These are phyloP conservation scores for Alternaria solani DNA, from an alignment of 2,329 filamentous ascomycete genomes.

Conservation along the genomic window DNA sequence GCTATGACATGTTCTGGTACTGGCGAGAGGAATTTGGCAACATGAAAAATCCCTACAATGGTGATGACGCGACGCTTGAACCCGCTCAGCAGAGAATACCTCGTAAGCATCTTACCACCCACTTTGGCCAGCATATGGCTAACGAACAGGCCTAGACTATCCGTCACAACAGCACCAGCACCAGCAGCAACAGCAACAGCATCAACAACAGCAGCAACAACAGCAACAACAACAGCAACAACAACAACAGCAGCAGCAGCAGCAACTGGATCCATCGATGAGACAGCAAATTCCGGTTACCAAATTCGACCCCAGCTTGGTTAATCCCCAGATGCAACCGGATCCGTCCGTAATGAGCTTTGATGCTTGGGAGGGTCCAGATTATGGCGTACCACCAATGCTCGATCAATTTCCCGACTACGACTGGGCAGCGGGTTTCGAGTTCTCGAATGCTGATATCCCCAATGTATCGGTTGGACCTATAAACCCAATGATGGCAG, in stretches of 20 bases:
- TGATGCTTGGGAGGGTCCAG: constrained; percentile 39
- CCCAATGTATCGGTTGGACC: constrained; percentile 31
- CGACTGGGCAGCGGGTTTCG: constrained; percentile 49
- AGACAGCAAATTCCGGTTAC: constrained; percentile 29
- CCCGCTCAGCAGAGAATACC: constrained; percentile 37
- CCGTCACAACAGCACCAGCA: constrained; percentile 25
- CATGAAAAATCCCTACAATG: constrained; percentile 48
- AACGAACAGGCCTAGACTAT: constrained; percentile 28
- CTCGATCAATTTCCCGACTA: constrained; percentile 50
- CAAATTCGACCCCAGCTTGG: constrained; percentile 40
- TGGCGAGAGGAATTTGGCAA: constrained; percentile 51
- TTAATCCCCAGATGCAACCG: constrained; percentile 30
- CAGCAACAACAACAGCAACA: background rate
- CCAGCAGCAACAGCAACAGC: background rate
- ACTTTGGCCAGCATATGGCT: constrained; percentile 6
- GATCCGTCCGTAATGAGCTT: constrained; percentile 36
- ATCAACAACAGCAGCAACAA: constrained; percentile 19
- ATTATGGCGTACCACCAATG: constrained; percentile 42
- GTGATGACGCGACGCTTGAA: constrained; percentile 36
- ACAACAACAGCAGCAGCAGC: background rate
- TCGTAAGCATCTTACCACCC: constrained; percentile 30
- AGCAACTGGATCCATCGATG: constrained; percentile 25
- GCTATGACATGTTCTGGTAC: constrained; percentile 53
- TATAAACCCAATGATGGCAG: constrained; percentile 32
- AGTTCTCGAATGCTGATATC: constrained; percentile 43